Conservation (phyloP, 192 early-diverging fungal species). For the Funneliformis geosporum region DNA sequence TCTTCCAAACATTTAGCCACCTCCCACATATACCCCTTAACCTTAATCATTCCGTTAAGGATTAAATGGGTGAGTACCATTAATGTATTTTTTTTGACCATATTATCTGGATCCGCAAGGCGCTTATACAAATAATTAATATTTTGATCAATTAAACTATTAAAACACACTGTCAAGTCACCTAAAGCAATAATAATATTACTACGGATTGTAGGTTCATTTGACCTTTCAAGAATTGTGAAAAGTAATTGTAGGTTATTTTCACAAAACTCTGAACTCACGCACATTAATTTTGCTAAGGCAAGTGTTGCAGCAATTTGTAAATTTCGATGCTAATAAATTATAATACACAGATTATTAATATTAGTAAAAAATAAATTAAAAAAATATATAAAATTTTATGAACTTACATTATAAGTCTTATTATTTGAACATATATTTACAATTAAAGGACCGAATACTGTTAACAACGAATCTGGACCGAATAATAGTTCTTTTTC, state of each 20-base stretch:
- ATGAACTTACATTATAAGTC: slow-evolving; percentile 67
- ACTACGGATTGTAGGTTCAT: slow-evolving; percentile 82
- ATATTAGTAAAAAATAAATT: not conserved
- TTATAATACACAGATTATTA: slow-evolving; percentile 5
- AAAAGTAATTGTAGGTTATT: slow-evolving; percentile 86
- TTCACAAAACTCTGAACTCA: slow-evolving; percentile 94
- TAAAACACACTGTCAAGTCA: slow-evolving; percentile 98
- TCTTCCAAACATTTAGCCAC: slow-evolving; percentile 98
- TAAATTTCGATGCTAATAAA: slow-evolving; percentile 75
- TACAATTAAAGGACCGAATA: slow-evolving; percentile 81
- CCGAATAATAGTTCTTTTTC: slow-evolving; percentile 92
- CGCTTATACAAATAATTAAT: slow-evolving; percentile 94
- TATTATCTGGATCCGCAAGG: slow-evolving; percentile 74
- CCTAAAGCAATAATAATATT: slow-evolving; percentile 98
- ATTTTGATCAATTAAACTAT: slow-evolving; percentile 94
- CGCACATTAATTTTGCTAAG: slow-evolving; percentile 96
- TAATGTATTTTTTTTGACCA: slow-evolving; percentile 94
- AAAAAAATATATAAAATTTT: not conserved
- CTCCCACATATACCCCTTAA: slow-evolving; percentile 96
- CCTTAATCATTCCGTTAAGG: slow-evolving; percentile 99
- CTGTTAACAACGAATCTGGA: slow-evolving; percentile 68
- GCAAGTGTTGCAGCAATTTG: slow-evolving; percentile 86
- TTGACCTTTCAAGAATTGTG: slow-evolving; percentile 83
- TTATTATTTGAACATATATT: slow-evolving; percentile 82
- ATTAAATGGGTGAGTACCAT: slow-evolving; percentile 99